Evolutionary conservation across 352 stramenopile genomes (phyloP), one percentile per base, ranked within the genome.

Genomic region (Blastocystis sp.): DNA sequence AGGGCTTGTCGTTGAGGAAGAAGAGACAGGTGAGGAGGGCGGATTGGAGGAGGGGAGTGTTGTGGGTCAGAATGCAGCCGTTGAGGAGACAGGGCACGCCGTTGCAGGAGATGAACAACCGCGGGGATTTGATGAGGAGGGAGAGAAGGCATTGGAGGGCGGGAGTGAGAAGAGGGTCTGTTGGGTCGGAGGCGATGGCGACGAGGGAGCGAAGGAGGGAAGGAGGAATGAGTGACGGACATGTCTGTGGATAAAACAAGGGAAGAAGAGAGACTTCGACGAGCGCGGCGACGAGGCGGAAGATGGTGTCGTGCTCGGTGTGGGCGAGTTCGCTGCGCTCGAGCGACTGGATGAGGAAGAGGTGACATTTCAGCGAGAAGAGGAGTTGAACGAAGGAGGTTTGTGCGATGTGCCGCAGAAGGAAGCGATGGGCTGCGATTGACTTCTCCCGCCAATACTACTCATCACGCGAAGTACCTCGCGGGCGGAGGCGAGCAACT

Each of bases 341-440:
- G 28, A 81, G 66, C 2, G 52, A 66, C 40, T 43, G n/a, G 17
- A 81, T 81, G 11, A 81, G 53, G 19, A 81, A 81, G 9, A 81
- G 48, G 53, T 81, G 71, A 10, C 40, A 62, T 41, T 81, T 81
- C 19, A 81, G 71, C 3, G 71, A 81, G 71, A 81, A n/a, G n/a
- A 81, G 43, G 34, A 11, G 34, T 17, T 2, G 17, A 43, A 64
- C 45, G 28, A 53, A 43, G 11, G 2, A 23, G 21, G 64, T 53
- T 21, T 62, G 7, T 21, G 34, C 21, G 60, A 53, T 19, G 28
- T 48, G 66, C 17, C 41, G 5, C 7, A 43, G 5, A 11, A 81
- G 53, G 23, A 62, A 60, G 9, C 28, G 41, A 2, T 66, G 48
- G 7, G 71, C 71, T 81, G 66, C 14, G 10, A 28, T 69, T 40